phyloP scores from a whole-genome alignment of 2,329 filamentous ascomycete genomes.

The Sarocladium oryzae region DNA sequence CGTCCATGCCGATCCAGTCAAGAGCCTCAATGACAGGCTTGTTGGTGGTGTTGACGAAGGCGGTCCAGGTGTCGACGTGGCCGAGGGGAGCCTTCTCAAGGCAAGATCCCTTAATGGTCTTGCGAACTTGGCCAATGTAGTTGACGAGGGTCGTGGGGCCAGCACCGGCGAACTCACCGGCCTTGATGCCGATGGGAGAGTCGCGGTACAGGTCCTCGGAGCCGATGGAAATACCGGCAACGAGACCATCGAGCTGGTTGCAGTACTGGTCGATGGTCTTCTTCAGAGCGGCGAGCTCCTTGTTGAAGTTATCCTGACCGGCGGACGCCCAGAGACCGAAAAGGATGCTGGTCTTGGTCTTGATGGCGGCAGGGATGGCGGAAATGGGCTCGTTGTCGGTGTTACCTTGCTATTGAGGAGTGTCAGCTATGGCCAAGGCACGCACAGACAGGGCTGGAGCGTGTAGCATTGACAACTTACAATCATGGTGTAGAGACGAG shows the following conservation, averaged over 20 bases:
- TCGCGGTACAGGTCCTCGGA: conserved; percentile 81
- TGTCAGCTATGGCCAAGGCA: no score
- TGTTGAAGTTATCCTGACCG: conserved; percentile 54
- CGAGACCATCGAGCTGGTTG: conserved; percentile 53
- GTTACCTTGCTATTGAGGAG: conserved; percentile 48
- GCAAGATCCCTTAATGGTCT: conserved; percentile 55
- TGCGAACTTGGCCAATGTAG: conserved; percentile 66
- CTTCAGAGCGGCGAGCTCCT: conserved; percentile 68
- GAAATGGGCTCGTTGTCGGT: conserved; percentile 58
- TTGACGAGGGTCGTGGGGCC: conserved; percentile 54
- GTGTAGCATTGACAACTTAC: no score
- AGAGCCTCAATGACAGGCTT: conserved; percentile 57
- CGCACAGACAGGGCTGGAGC: no score
- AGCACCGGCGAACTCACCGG: conserved; percentile 56
- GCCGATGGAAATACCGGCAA: conserved; percentile 80
- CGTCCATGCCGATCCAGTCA: conserved; percentile 81
- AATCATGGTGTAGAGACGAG: conserved; percentile 70
- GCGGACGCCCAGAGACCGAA: conserved; percentile 80
- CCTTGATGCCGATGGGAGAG: conserved; percentile 61
- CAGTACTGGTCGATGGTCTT: conserved; percentile 65
- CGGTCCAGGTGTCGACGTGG: conserved; percentile 87
- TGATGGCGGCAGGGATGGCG: conserved; percentile 77
- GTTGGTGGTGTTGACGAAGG: conserved; percentile 69
- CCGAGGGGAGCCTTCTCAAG: conserved; percentile 57
- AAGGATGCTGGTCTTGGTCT: conserved; percentile 69